Conservation (phyloP, 305 asterid genomes). For the Galium porrigens region DNA sequence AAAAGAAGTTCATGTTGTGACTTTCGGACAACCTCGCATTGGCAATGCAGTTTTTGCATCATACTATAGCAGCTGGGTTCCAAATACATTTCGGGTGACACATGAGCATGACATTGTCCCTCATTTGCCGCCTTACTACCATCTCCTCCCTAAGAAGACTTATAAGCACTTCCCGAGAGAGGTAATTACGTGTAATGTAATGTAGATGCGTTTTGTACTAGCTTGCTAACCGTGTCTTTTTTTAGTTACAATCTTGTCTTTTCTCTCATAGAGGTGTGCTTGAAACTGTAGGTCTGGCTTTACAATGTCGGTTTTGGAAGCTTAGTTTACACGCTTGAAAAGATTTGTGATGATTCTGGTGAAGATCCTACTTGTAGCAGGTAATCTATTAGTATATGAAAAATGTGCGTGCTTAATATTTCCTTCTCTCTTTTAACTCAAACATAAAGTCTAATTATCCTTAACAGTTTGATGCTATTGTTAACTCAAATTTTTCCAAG, state of each 20-base stretch:
- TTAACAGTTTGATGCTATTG: too few relatives aligned
- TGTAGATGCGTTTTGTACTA: not conserved
- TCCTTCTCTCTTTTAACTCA: not conserved
- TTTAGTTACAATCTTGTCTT: not conserved
- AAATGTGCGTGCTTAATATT: not conserved
- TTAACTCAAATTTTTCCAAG: too few relatives aligned
- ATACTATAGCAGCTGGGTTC: constrained; percentile 51
- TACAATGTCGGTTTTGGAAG: constrained; percentile 37
- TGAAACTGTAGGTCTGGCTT: constrained; percentile 67
- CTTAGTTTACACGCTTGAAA: constrained; percentile 45
- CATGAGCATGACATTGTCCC: constrained; percentile 85
- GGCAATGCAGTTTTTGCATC: constrained; percentile 80
- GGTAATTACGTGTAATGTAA: constrained; percentile 31
- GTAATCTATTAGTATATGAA: constrained; percentile 17
- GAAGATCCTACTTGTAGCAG: constrained; percentile 97
- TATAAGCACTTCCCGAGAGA: constrained; percentile 88
- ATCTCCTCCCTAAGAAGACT: constrained; percentile 52
- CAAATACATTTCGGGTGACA: constrained; percentile 67
- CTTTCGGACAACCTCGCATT: constrained; percentile 95
- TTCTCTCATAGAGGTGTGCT: constrained; percentile 7
- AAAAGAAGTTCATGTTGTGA: constrained; percentile 62
- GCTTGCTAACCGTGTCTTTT: not conserved
- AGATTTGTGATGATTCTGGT: constrained; percentile 79
- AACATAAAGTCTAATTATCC: too few relatives aligned
- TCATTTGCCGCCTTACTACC: constrained; percentile 85